Percentiles rank a stretch among this genome's conserved stretches.
These are phyloP conservation scores for Suillus decipiens DNA, from an alignment of 768 basidiomycete genomes.

Conservation along the genomic window DNA sequence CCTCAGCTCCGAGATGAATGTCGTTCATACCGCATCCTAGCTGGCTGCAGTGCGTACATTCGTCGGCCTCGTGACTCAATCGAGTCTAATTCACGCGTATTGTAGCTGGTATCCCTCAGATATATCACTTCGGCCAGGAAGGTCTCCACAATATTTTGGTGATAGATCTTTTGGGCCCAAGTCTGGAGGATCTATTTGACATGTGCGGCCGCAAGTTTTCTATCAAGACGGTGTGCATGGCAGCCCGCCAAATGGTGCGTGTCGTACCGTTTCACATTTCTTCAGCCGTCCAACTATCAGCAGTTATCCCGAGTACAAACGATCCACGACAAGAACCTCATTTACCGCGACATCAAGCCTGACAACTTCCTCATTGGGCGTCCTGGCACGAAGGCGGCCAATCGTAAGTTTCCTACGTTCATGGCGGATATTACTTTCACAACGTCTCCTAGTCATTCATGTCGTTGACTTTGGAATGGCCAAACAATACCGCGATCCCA, in stretches of 20 bases:
- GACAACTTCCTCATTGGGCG: slow-evolving; percentile 99
- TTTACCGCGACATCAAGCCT: slow-evolving; percentile 99
- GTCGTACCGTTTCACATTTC: neutral
- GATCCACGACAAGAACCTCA: slow-evolving; percentile 99
- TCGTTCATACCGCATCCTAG: slow-evolving; percentile 90
- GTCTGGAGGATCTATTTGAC: slow-evolving; percentile 97
- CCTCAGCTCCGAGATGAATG: slow-evolving; percentile 98
- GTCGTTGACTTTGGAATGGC: slow-evolving; percentile 99
- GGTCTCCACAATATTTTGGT: slow-evolving; percentile 98
- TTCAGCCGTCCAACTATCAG: slow-evolving; percentile 13
- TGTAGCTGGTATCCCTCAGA: slow-evolving; percentile 94
- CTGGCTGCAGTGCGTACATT: slow-evolving; percentile 78
- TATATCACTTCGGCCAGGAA: slow-evolving; percentile 99
- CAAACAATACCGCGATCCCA: slow-evolving; percentile 98
- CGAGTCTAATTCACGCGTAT: slow-evolving; percentile 18
- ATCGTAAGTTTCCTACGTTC: slow-evolving; percentile 47
- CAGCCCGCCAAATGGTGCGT: slow-evolving; percentile 92
- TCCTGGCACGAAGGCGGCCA: slow-evolving; percentile 86
- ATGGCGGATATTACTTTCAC: neutral
- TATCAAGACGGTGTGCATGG: slow-evolving; percentile 98
- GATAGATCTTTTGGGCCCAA: slow-evolving; percentile 96
- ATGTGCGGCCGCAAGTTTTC: slow-evolving; percentile 98
- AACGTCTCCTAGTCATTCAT: slow-evolving; percentile 63
- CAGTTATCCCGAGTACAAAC: slow-evolving; percentile 95
- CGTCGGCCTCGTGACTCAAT: slow-evolving; percentile 10